phyloP scores from a whole-genome alignment of 495 filamentous ascomycete species.

The Durotheca rogersii region DNA sequence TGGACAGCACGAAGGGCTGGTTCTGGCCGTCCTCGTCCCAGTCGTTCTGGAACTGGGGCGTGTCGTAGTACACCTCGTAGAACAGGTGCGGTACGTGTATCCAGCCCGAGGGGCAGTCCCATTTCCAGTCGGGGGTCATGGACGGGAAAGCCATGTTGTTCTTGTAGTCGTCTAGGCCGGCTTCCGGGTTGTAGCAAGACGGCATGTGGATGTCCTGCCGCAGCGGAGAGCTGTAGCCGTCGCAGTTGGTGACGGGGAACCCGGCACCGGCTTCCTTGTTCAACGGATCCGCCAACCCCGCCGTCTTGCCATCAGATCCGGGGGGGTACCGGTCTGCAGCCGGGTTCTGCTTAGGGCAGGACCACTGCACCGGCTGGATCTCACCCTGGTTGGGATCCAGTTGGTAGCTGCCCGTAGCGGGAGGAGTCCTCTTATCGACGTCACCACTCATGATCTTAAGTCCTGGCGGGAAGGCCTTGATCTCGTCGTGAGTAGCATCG shows the following conservation, averaged over 20 bases:
- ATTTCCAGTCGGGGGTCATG: conserved; percentile 47
- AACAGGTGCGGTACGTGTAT: conserved; percentile 60
- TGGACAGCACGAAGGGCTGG: conserved; percentile 63
- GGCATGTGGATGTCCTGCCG: conserved; percentile 53
- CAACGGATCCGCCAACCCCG: conserved; percentile 47
- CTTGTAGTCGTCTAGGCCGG: conserved; percentile 50
- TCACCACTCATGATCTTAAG: conserved; percentile 71
- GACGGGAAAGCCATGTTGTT: conserved; percentile 53
- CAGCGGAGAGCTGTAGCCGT: conserved; percentile 54
- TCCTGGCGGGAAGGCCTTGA: conserved; percentile 64
- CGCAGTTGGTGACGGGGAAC: conserved; percentile 48
- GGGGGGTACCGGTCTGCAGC: conserved; percentile 51
- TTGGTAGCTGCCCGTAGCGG: conserved; percentile 29
- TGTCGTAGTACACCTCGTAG: conserved; percentile 64
- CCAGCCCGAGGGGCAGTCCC: conserved; percentile 60
- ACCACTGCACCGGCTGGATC: conserved; percentile 45
- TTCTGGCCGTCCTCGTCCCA: conserved; percentile 55
- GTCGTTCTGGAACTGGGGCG: conserved; percentile 50
- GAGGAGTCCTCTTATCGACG: conserved; percentile 47
- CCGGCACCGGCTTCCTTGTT: conserved; percentile 50
- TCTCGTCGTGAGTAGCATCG: conserved; percentile 56
- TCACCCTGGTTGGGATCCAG: conserved; percentile 42
- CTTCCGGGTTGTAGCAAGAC: conserved; percentile 57
- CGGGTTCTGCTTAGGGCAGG: conserved; percentile 44
- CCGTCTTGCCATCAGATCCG: conserved; percentile 43